These are phyloP conservation scores for Epithele typhae DNA, from an alignment of 768 basidiomycete genomes.

Conservation along the genomic window DNA sequence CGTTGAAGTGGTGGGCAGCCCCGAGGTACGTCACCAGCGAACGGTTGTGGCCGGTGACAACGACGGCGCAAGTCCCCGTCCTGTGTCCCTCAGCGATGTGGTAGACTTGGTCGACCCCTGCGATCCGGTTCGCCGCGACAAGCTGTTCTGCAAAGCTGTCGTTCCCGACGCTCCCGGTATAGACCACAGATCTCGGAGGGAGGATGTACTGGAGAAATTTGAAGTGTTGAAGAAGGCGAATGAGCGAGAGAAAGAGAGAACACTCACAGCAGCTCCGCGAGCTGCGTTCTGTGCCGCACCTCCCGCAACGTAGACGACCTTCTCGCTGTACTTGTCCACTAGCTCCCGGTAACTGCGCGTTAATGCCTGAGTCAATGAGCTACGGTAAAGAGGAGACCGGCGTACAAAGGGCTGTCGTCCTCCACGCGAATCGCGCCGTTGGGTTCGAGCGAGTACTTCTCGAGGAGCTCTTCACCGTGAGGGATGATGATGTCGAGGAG, in stretches of 20 bases:
- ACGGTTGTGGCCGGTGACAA: conserved; percentile 93
- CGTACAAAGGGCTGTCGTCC: conserved; percentile 78
- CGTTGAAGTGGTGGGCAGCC: conserved; percentile 85
- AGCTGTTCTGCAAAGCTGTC: conserved; percentile 90
- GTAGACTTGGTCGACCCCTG: conserved; percentile 86
- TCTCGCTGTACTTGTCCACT: conserved; percentile 61
- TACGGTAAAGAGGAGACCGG: not conserved
- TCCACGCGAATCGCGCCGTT: conserved; percentile 96
- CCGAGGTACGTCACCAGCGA: conserved; percentile 87
- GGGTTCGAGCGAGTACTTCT: conserved; percentile 87
- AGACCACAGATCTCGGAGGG: conserved; percentile 84
- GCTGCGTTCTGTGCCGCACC: conserved; percentile 97
- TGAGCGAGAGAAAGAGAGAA: not conserved
- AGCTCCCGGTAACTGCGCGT: conserved; percentile 93
- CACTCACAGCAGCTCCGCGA: conserved; percentile 81
- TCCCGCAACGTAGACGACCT: conserved; percentile 90
- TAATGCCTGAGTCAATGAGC: too few species aligned
- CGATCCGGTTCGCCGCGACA: conserved; percentile 84
- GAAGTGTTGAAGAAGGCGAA: not conserved
- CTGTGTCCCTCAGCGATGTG: conserved; percentile 81
- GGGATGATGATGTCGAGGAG: conserved; percentile 94
- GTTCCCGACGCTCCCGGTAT: conserved; percentile 89
- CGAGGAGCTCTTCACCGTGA: conserved; percentile 76
- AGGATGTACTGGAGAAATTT: conserved; percentile 71
- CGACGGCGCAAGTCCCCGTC: conserved; percentile 94